Evolutionary conservation across 306 rosid species (phyloP), one percentile per base, ranked within the genome.

Genomic region (Gastrolobium villosum): DNA sequence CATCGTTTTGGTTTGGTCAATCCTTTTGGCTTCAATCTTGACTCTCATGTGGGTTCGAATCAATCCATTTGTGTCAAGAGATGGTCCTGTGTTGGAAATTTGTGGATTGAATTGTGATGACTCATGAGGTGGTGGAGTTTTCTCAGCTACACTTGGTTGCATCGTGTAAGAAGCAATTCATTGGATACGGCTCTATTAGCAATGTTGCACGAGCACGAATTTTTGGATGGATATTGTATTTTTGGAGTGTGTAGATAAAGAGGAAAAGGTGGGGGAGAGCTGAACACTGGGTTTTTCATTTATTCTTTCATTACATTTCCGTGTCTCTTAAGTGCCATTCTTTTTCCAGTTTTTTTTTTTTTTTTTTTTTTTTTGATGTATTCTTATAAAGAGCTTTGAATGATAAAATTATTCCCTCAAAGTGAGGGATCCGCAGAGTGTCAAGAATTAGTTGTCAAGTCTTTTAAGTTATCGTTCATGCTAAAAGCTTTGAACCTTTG

Each of bases 11-110:
- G 97, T 92, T 60, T 92, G 97, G 97, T 89, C 97, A 9, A 92
- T 89, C 76, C 85, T 92, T 28, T 48, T 89, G 63, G 81, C 97
- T 7, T 92, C 97, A 0, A 88, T 92, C 66, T 84, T 92, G 85
- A 89, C 94, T 53, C 93, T 89, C 61, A 7, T 92, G 89, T 92
- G 97, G 97, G 97, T 92, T 28, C 64, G 94, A 61, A 72, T 88
- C 56, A 89, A 91, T 79, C 97, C 97, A 7, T 92, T 92, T 54
- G 88, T 92, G 34, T 86, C 91, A 4, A 85, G 54, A 87, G 97
- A 87, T 32, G 97, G 94, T n/a, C 92, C 92, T 5, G 89, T 89
- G 34, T 78, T 92, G 62, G 94, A 92, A 75, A 68, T 89, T 62
- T 92, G 97, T 68, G 94, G 92, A 72, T 84, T 92, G 82, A 82